Conservation (phyloP, 148 eudicot species). For the Chenopodium quinoa region DNA sequence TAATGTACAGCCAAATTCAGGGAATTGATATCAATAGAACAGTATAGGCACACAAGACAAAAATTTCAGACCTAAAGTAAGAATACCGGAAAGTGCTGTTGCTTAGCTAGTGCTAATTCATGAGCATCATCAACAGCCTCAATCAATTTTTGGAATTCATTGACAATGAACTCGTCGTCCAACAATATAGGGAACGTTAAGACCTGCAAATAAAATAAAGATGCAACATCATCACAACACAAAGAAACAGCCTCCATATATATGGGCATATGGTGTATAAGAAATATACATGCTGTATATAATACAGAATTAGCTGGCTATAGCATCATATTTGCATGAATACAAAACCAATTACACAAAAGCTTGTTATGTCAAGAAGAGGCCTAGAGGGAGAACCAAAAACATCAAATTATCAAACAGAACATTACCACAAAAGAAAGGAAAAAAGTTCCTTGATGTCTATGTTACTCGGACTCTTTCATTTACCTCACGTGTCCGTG, state of each 20-base stretch:
- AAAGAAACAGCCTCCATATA: neutral
- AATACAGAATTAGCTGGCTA: neutral
- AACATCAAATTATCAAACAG: neutral
- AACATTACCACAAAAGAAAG: neutral
- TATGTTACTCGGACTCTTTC: no score
- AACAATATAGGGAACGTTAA: slow-evolving; percentile 76
- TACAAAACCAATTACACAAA: neutral
- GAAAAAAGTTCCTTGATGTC: neutral
- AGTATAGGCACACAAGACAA: neutral
- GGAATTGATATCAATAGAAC: slow-evolving; percentile 15
- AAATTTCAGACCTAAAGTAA: slow-evolving; percentile 3
- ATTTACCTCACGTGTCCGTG: no score
- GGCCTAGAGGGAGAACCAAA: neutral
- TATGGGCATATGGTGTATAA: neutral
- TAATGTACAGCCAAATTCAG: slow-evolving; percentile 30
- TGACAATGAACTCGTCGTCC: slow-evolving; percentile 71
- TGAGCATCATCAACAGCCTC: slow-evolving; percentile 86
- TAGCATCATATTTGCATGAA: neutral
- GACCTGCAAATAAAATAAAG: slow-evolving; percentile 44
- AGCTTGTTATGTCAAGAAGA: neutral
- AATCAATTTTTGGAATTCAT: slow-evolving; percentile 72
- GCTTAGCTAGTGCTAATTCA: slow-evolving; percentile 75
- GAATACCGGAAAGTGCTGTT: slow-evolving; percentile 86
- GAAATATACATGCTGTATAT: neutral
- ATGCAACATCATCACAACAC: slow-evolving; percentile 8